These are phyloP conservation scores for Oryza glaberrima DNA, from an alignment of 176 grass and related monocot genomes.

Conservation along the genomic window DNA sequence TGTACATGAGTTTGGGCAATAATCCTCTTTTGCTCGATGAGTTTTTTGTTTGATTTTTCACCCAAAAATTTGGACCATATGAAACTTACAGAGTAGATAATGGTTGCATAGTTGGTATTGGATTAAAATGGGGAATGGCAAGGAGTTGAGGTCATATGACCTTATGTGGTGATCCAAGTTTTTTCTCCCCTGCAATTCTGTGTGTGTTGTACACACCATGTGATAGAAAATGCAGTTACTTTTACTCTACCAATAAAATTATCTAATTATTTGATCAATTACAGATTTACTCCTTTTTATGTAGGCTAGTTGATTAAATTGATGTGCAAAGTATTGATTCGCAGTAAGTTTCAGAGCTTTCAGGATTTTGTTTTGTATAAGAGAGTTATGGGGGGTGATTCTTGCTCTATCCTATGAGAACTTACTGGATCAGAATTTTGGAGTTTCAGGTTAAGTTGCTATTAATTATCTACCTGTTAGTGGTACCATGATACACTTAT, in stretches of 20 bases:
- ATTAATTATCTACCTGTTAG: not conserved
- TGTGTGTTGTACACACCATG: not conserved
- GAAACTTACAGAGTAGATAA: too few species aligned
- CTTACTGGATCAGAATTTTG: not conserved
- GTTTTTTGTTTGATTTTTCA: too few species aligned
- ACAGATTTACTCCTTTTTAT: not conserved
- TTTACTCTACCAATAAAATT: not conserved
- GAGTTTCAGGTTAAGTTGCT: not conserved
- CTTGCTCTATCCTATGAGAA: not conserved
- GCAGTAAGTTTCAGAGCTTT: not conserved
- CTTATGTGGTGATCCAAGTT: not conserved
- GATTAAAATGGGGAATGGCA: too few species aligned
- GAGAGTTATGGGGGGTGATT: not conserved
- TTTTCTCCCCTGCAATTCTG: slow-evolving; percentile 2
- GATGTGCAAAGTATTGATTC: not conserved
- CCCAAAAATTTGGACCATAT: too few species aligned
- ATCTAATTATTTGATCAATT: not conserved
- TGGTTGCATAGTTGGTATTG: too few species aligned
- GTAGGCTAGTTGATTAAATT: slow-evolving; percentile 9
- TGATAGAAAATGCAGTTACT: not conserved
- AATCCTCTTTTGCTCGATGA: too few species aligned
- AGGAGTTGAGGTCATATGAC: not conserved
- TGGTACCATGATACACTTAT: too few species aligned
- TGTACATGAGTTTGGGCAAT: too few species aligned
- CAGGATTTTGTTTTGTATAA: not conserved